Conservation (phyloP, 2,329 filamentous ascomycete genomes). For the Pseudocercospora fijiensis region DNA sequence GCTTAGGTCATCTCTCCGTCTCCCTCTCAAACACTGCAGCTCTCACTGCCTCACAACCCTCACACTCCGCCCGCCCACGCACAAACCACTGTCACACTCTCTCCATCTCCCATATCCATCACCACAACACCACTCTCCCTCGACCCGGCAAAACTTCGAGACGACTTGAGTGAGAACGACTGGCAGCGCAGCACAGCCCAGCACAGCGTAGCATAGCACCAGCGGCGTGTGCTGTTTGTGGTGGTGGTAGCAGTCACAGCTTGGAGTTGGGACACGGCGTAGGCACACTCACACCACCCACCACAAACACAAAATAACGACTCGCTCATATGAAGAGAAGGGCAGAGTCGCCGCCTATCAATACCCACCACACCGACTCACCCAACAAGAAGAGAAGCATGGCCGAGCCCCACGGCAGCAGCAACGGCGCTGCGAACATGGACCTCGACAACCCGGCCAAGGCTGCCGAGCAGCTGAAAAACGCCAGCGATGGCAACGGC, state of each 20-base stretch:
- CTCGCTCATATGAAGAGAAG: conserved; percentile 23
- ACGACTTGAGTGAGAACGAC: background rate
- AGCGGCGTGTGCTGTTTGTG: background rate
- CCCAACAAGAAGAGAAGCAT: conserved; percentile 18
- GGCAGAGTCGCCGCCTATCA: conserved; percentile 20
- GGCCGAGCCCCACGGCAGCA: conserved; percentile 19
- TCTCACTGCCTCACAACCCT: background rate
- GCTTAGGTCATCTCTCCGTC: background rate
- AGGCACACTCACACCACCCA: conserved; percentile 8
- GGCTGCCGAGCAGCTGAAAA: conserved; percentile 60
- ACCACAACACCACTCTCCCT: background rate
- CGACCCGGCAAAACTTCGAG: background rate
- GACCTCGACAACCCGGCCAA: conserved; percentile 60
- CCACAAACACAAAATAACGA: background rate
- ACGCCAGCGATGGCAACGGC: conserved; percentile 46
- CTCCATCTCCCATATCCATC: background rate
- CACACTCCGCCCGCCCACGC: background rate
- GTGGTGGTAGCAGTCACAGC: background rate
- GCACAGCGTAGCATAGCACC: background rate
- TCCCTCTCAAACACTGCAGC: background rate
- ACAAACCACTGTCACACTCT: background rate
- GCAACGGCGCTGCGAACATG: conserved; percentile 50
- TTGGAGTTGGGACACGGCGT: background rate
- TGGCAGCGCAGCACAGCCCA: background rate
- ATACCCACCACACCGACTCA: conserved; percentile 17